phyloP scores from a whole-genome alignment of 1,284 basidiomycete genomes.

The Omphalotus olearius region DNA sequence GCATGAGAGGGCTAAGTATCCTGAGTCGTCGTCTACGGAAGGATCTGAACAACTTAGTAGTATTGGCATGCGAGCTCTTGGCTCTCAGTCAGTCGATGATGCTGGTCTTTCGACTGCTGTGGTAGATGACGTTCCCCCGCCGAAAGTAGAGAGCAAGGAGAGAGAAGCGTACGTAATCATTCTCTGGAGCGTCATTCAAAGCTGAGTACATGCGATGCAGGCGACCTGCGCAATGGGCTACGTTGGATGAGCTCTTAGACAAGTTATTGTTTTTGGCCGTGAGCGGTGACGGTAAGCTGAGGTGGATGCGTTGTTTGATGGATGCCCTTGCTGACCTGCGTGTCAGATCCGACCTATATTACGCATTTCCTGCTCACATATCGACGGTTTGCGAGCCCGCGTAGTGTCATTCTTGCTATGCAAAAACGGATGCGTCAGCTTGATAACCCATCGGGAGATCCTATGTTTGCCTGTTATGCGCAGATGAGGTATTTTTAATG shows the following conservation, averaged over 20 bases:
- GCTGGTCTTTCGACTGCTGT: conserved; percentile 13
- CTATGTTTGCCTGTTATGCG: conserved; percentile 78
- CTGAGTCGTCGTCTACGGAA: neutral
- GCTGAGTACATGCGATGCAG: conserved; percentile 27
- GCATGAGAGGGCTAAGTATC: conserved; percentile 4
- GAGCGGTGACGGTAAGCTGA: conserved; percentile 69
- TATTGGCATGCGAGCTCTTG: too few species aligned
- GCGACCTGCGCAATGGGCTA: conserved; percentile 65
- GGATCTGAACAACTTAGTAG: neutral
- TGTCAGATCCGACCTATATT: conserved; percentile 66
- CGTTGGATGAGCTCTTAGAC: conserved; percentile 70
- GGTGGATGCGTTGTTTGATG: neutral
- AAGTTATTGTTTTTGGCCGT: conserved; percentile 72
- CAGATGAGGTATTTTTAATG: conserved; percentile 62
- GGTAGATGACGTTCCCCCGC: neutral
- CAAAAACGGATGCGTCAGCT: conserved; percentile 78
- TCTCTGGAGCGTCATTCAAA: neutral
- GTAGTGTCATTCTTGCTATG: conserved; percentile 75
- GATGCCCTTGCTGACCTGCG: conserved; percentile 15
- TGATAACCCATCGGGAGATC: conserved; percentile 67
- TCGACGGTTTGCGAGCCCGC: conserved; percentile 71
- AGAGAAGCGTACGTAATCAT: conserved; percentile 39
- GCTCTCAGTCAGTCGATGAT: too few species aligned
- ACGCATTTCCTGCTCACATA: conserved; percentile 78
- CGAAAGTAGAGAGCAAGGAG: conserved; percentile 26